Evolutionary conservation across 2,329 filamentous ascomycete species (phyloP), one percentile per base, ranked within the genome.

Genomic region (Talaromyces marneffei): DNA sequence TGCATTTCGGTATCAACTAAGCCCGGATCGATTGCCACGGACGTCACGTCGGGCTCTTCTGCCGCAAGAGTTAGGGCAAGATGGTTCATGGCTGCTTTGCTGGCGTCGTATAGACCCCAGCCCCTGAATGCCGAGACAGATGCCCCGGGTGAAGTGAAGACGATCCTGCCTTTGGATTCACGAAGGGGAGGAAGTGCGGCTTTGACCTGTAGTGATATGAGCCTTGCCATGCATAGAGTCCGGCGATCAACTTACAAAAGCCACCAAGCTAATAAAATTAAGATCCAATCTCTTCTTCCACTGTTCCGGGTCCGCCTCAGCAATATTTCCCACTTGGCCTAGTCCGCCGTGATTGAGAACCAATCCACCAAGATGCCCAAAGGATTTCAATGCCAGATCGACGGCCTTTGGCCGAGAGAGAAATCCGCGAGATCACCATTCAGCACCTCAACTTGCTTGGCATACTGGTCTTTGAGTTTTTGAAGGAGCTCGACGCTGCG

Each of bases 1-100:
- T 96, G 92, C 92, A 97, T 97, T 57, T 88, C 88, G 0, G 92
- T 97, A 71, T 96, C 89, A 8, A 95, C 88, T 48, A 90, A 85
- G 2, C 92, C 92, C 0, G 92, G 92, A 3, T 87, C 82, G 37
- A 97, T 79, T 0, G 90, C 82, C 0, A 96, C 77, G 14, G 85
- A 86, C 0, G 84, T 89, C 48, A 96, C 85, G 10, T 87, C 80
- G 1, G 88, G 86, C 73, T 96, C 92, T 71, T 97, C 92, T 1
- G 82, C 81, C 0, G 85, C 85, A 35, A 97, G 75, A 35, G 92
- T 91, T 40, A 82, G 77, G 0, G 87, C 87, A 5, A 96, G 77
- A 67, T 93, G 90, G 73, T 95, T 95, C 69, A 94, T 72, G 1
- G 89, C 91, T 0, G 91, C 91, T 76, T 96, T 96, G 18, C 87